Evolutionary conservation across 2,329 filamentous ascomycete genomes (phyloP).

Genomic region (Colletotrichum somersetense): DNA sequence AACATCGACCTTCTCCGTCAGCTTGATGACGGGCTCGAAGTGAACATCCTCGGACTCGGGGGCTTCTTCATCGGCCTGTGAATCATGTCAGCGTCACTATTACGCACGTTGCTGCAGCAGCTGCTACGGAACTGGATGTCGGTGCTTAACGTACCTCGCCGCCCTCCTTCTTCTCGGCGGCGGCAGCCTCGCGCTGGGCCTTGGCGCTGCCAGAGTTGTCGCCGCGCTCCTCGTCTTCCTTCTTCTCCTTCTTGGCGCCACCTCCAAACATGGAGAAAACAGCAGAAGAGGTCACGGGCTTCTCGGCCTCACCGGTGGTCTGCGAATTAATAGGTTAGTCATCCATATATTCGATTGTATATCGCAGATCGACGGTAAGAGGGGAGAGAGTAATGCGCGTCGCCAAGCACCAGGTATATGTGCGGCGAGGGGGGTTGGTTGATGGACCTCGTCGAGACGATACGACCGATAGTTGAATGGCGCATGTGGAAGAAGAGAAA

Average conservation of each 20-base stretch:
- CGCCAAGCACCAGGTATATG: not conserved
- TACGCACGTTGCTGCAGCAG: not conserved
- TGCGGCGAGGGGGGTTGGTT: not conserved
- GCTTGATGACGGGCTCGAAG: conserved; percentile 95
- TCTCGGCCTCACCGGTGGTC: conserved; percentile 47
- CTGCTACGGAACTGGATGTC: not conserved
- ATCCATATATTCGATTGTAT: not conserved
- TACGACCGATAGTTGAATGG: conserved; percentile 10
- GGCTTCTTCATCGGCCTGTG: conserved; percentile 76
- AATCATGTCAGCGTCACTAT: conserved; percentile 26
- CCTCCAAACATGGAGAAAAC: conserved; percentile 99
- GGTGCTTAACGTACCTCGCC: conserved; percentile 61
- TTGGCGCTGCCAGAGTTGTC: conserved; percentile 92
- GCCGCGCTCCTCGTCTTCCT: conserved; percentile 84
- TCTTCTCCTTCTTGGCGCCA: conserved; percentile 96
- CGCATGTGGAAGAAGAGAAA: conserved; percentile 6
- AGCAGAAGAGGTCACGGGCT: conserved; percentile 68
- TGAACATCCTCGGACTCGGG: conserved; percentile 93
- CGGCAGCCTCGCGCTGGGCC: conserved; percentile 76
- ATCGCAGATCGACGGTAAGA: not conserved
- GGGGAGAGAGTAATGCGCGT: not conserved
- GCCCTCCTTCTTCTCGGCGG: conserved; percentile 66
- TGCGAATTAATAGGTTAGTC: conserved; percentile 17
- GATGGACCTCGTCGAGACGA: not conserved
- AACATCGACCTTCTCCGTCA: conserved; percentile 96